These are phyloP conservation scores for Blumeria hordei DNA, from an alignment of 2,329 filamentous ascomycete genomes.

Conservation along the genomic window DNA sequence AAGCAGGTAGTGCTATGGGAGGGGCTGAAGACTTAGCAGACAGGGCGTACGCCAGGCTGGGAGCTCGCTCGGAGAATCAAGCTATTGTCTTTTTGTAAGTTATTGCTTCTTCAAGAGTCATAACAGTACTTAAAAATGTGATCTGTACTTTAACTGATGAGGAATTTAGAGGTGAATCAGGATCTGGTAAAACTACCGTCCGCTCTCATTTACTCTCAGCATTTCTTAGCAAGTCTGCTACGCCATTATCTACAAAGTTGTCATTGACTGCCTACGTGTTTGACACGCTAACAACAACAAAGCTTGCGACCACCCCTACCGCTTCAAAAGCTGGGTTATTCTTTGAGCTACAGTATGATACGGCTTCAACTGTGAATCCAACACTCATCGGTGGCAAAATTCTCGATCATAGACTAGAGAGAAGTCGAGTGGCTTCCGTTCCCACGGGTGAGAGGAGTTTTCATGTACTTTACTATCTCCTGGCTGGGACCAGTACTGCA, in stretches of 20 bases:
- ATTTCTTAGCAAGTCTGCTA: constrained; percentile 71
- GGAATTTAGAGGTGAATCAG: constrained; percentile 59
- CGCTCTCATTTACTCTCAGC: constrained; percentile 71
- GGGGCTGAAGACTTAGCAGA: constrained; percentile 82
- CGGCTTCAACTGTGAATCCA: constrained; percentile 58
- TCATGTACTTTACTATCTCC: constrained; percentile 82
- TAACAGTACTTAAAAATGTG: too few species aligned
- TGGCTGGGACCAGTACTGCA: constrained; percentile 72
- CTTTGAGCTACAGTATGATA: constrained; percentile 93
- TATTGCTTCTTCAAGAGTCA: background rate
- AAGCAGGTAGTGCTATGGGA: constrained; percentile 76
- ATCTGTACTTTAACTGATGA: constrained; percentile 4
- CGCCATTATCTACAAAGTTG: constrained; percentile 76
- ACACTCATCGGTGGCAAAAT: constrained; percentile 84
- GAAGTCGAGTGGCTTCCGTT: constrained; percentile 73
- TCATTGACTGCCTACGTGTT: constrained; percentile 90
- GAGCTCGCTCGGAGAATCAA: constrained; percentile 79
- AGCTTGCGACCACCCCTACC: constrained; percentile 82
- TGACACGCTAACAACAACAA: constrained; percentile 87
- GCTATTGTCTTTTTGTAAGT: constrained; percentile 78
- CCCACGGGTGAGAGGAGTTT: constrained; percentile 94
- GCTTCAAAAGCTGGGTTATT: constrained; percentile 91
- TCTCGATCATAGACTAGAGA: constrained; percentile 75
- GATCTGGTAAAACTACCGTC: constrained; percentile 85
- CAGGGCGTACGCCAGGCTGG: constrained; percentile 63